Base-by-base conservation (phyloP, 768 basidiomycete species). In the Naganishia kalamii region DNA sequence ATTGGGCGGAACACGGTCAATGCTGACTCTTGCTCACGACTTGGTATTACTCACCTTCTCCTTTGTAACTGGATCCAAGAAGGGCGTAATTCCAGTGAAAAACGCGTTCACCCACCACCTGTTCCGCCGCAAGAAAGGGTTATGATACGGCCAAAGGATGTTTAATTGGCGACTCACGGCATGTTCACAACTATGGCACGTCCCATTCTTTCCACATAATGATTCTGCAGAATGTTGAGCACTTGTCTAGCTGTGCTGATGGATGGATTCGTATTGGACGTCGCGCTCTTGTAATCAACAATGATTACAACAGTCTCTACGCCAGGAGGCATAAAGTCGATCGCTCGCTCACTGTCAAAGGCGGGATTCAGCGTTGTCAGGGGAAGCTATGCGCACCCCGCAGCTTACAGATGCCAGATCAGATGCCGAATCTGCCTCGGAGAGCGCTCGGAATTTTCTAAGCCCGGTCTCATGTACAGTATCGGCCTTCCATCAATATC, bases 401-500 rank as follows among this genome's bases (percentile, higher is more conserved):
- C 41, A 25, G 82, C 88, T 78, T 73, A 90, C 88, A 92, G 76
- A 75, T 87, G 87, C 85, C 88, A 92, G 25, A 92, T 88, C 25
- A 92, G 82, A 82, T 92, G 89, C 60, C 86, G 82, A 62, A 93
- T 82, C 72, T 93, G 90, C 44, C 89, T 83, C 3, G 87, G 85
- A 66, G 85, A 84, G 1, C 83, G 83, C 70, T 87, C 83, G 8
- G 90, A 92, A 75, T 92, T 92, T 75, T 93, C 89, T 65, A 85
- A 82, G 29, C 89, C 90, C 0, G 91, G 90, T 17, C 89, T 86
- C 86, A 93, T 86, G 78, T 91, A 92, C 15, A 93, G 80, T 46
- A 92, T 87, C 0, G 91, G 90, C n/a, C 91, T 82, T 4, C 89
- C 89, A 63, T 91, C 88, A 59, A 81, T 82, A 78, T 93, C 90